Conservation (phyloP, 371 early-diverging fungal genomes). For the Mortierella sp. region DNA sequence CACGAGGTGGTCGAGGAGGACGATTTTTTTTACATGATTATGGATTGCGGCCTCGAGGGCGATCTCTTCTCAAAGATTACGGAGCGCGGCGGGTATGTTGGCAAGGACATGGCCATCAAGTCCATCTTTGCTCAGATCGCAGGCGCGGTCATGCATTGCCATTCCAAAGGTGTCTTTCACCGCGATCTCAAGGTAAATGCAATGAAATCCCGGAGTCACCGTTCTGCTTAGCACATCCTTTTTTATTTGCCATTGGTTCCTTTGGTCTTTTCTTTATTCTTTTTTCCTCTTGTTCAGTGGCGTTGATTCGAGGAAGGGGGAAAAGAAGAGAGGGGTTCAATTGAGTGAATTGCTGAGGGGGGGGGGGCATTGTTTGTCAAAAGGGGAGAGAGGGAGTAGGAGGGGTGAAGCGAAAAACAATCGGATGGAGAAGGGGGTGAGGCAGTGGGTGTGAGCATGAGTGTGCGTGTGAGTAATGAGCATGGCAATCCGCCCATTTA, state of each 20-base stretch:
- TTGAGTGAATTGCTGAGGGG: neutral
- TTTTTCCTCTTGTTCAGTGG: neutral
- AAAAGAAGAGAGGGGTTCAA: neutral
- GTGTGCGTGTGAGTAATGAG: no score
- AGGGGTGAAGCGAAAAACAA: neutral
- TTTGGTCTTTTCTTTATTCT: neutral
- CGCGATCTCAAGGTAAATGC: slow-evolving; percentile 79
- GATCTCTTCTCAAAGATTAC: slow-evolving; percentile 79
- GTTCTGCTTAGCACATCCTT: neutral
- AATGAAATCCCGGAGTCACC: neutral
- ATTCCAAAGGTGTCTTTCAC: slow-evolving; percentile 72
- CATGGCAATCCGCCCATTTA: neutral
- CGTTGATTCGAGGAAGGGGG: neutral
- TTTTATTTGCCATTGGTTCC: neutral
- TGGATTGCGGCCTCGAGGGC: slow-evolving; percentile 80
- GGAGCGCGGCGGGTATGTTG: slow-evolving; percentile 65
- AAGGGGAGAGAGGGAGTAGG: neutral
- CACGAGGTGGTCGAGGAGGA: slow-evolving; percentile 79
- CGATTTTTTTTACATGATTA: slow-evolving; percentile 77
- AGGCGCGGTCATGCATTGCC: slow-evolving; percentile 71
- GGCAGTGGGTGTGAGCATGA: neutral
- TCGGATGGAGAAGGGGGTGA: neutral
- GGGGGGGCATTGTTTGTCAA: neutral
- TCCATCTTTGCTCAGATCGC: slow-evolving; percentile 71
- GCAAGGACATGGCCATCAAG: slow-evolving; percentile 65